Conservation (phyloP, 2,329 filamentous ascomycete genomes). For the Bipolaris cookei region DNA sequence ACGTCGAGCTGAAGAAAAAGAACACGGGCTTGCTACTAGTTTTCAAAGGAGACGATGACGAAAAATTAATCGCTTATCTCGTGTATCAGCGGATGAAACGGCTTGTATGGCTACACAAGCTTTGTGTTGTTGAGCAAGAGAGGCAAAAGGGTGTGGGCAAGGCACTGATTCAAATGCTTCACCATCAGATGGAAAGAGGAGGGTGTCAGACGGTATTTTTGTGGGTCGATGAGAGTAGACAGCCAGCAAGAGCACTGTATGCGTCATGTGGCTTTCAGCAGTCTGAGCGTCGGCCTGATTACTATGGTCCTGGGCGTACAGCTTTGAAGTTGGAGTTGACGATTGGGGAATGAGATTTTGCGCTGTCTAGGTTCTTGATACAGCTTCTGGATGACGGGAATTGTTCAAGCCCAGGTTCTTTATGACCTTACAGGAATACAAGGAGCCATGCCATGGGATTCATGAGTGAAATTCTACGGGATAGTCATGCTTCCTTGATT, state of each 20-base stretch:
- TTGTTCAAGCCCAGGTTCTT: background rate
- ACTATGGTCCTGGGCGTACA: slow-evolving; percentile 58
- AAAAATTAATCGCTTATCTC: slow-evolving; percentile 53
- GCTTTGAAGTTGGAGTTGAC: slow-evolving; percentile 41
- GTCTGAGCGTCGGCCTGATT: slow-evolving; percentile 55
- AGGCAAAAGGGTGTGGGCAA: slow-evolving; percentile 56
- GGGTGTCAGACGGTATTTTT: slow-evolving; percentile 58
- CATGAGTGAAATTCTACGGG: background rate
- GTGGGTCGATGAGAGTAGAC: slow-evolving; percentile 59
- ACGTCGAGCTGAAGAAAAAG: slow-evolving; percentile 56
- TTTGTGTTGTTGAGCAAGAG: slow-evolving; percentile 57
- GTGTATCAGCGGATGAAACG: slow-evolving; percentile 36
- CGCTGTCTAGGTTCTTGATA: background rate
- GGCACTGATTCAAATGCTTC: slow-evolving; percentile 54
- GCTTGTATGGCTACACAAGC: slow-evolving; percentile 58
- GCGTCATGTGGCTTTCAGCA: slow-evolving; percentile 54
- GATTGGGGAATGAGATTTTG: slow-evolving; percentile 21
- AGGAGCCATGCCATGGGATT: background rate
- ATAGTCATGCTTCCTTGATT: background rate
- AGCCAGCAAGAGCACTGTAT: slow-evolving; percentile 56
- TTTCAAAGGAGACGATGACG: slow-evolving; percentile 22
- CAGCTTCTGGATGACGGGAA: background rate
- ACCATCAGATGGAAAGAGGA: slow-evolving; percentile 52
- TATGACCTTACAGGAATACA: background rate
- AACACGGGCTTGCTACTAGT: slow-evolving; percentile 54